Evolutionary conservation across 2,329 filamentous ascomycete genomes (phyloP), one percentile per base, ranked within the genome.

Genomic region (Fusarium sterilihyphosum): DNA sequence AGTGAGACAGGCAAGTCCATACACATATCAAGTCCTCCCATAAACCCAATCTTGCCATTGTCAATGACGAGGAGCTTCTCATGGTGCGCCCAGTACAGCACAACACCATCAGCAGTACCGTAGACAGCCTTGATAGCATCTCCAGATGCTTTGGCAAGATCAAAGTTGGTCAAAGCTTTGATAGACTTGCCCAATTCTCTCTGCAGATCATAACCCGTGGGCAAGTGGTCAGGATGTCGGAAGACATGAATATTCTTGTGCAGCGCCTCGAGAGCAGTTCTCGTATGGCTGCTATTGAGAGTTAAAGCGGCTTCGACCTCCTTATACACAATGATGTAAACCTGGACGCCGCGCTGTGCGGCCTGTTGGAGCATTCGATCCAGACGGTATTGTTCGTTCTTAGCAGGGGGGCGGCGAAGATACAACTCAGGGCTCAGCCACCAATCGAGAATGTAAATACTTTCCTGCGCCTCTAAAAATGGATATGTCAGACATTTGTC

Each of bases 61-160:
- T 98, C 95, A 22, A 98, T 85, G 5, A 98, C 81, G 75, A 94
- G 94, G 2, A 98, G 88, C 83, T 98, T 98, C 84, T 98, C 95
- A 77, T 98, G 95, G 78, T 98, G 95, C 6, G 94, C 94, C 95
- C 95, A 98, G 83, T 94, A 98, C 3, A 98, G 84, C 17, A 97
- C 92, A 4, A 95, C 90, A 75, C 93, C 94, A 38, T 95, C 93
- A 40, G 90, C 90, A 57, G 93, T 92, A 61, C 95, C 95, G 79
- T 97, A 98, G 2, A 98, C 83, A 2, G 92, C 90, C 80, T 94
- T 93, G 56, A 97, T 80, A 3, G 92, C 89, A 78, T 96, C 93
- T 31, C 87, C 87, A 1, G 93, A 93, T 49, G 95, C 86, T 76
- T 92, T 92, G 24, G 91, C 88, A 2, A 91, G 81, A 54, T 86